Evolutionary conservation across 2,329 filamentous ascomycete genomes (phyloP).

Genomic region (Neofusicoccum sp.): DNA sequence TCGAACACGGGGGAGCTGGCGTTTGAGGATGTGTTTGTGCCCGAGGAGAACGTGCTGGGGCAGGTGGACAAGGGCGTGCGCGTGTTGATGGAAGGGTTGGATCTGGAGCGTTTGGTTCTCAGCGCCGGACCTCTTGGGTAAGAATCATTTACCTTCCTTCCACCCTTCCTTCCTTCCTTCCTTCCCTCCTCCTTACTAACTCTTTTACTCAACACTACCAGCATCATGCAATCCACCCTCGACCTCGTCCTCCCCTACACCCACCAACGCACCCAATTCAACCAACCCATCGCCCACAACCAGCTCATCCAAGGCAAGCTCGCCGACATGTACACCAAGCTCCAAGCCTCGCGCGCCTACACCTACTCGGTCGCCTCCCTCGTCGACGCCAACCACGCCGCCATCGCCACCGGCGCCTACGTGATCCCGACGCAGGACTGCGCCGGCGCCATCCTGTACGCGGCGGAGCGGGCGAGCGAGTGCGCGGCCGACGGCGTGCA

Average conservation of each 20-base stretch:
- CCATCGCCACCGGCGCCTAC: slow-evolving; percentile 44
- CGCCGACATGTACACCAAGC: slow-evolving; percentile 96
- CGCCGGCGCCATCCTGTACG: slow-evolving; percentile 89
- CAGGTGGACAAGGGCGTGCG: slow-evolving; percentile 76
- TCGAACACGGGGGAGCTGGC: slow-evolving; percentile 93
- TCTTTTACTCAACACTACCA: slow-evolving; percentile 21
- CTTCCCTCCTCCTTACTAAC: not conserved
- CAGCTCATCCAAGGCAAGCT: slow-evolving; percentile 91
- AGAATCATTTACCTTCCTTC: slow-evolving; percentile 8
- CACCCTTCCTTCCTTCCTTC: not conserved
- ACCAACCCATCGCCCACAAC: slow-evolving; percentile 80
- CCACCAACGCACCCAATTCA: slow-evolving; percentile 87
- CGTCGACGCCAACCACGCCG: slow-evolving; percentile 63
- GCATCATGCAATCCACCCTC: slow-evolving; percentile 86
- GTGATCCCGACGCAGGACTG: slow-evolving; percentile 83
- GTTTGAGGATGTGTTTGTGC: slow-evolving; percentile 89
- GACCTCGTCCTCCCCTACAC: slow-evolving; percentile 86
- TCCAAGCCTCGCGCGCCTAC: slow-evolving; percentile 79
- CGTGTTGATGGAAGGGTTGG: slow-evolving; percentile 94
- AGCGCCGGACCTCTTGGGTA: slow-evolving; percentile 82
- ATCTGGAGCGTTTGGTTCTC: slow-evolving; percentile 88
- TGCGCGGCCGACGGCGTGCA: slow-evolving; percentile 86
- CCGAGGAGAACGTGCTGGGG: slow-evolving; percentile 76
- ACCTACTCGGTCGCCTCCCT: slow-evolving; percentile 78
- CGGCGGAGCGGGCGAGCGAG: slow-evolving; percentile 86